Conservation (phyloP, 768 basidiomycete species). For the Auriscalpium orientale region DNA sequence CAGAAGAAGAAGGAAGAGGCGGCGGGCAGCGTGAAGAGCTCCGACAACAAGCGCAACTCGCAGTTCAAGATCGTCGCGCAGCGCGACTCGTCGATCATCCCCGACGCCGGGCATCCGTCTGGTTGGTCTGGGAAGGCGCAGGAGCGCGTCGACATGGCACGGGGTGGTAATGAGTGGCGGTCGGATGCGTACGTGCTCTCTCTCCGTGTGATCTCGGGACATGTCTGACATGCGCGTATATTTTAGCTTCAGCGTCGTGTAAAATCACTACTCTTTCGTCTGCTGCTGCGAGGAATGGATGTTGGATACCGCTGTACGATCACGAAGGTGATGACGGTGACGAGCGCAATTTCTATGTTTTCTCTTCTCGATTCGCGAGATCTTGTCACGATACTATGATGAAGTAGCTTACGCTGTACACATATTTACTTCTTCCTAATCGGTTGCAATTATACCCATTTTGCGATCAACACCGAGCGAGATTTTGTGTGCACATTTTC, state of each 20-base stretch:
- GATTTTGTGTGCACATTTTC: too few relatives aligned
- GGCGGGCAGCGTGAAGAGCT: conserved; percentile 25
- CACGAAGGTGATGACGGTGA: too few relatives aligned
- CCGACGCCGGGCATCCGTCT: conserved; percentile 52
- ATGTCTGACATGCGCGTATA: not conserved
- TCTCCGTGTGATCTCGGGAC: not conserved
- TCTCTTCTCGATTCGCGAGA: too few relatives aligned
- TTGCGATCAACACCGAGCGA: too few relatives aligned
- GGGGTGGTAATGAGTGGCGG: conserved; percentile 42
- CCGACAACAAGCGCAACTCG: conserved; percentile 36
- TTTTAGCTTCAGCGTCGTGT: not conserved
- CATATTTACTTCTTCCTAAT: too few relatives aligned
- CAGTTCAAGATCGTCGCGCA: conserved; percentile 82
- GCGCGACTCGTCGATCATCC: conserved; percentile 56
- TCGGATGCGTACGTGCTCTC: conserved; percentile 36
- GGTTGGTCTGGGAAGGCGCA: conserved; percentile 63
- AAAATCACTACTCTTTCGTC: not conserved
- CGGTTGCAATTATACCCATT: too few relatives aligned
- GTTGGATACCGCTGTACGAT: too few relatives aligned
- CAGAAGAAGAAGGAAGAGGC: conserved; percentile 48
- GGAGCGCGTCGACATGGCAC: conserved; percentile 36
- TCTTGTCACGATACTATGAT: too few relatives aligned
- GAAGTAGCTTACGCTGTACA: too few relatives aligned
- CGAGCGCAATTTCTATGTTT: too few relatives aligned
- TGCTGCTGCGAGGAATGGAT: too few relatives aligned